Evolutionary conservation across 768 basidiomycete genomes (phyloP), one percentile per base, ranked within the genome.

Genomic region (Boletus sp.): DNA sequence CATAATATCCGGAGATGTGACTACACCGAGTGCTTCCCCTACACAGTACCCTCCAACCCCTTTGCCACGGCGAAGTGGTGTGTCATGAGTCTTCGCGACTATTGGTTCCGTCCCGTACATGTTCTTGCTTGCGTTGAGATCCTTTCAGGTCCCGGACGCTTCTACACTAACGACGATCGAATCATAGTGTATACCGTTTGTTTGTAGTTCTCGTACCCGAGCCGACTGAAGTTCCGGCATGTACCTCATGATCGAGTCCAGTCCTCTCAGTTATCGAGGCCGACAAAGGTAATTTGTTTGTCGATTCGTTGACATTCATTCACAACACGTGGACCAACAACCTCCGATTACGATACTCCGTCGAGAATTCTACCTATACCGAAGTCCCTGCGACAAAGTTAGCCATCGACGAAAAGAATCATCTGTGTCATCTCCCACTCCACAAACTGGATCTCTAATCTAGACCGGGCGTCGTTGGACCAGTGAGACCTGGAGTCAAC

Each of bases 1-100:
- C 66, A 90, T 96, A 47, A 94, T 97, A 67, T 90, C 87, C 58
- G 85, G 84, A 30, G 90, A 89, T 57, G 71, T 82, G 15, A 59
- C 73, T 36, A 65, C 77, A 5, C 67, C 76, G 28, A 83, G 78
- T 61, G 74, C 84, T 39, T 89, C 87, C 5, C 86, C 89, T 7
- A 78, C 83, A 4, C 80, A 80, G 32, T 62, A 61, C 36, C 54
- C 61, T 33, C 53, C 51, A n/a, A 60, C 61, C 20, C 74, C 75
- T 36, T 70, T 70, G 17, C 70, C 78, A 45, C 76, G 80, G 59
- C 75, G 79, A 65, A 78, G 70, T 59, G 77, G 64, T 50, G 50
- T 60, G 50, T 59, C 61, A 58, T 65, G 57, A 58, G 39, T 50
- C 53, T 56, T 54, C 47, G 48, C 50, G 35, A 46, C 29, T 56